Base-by-base conservation (phyloP, 78 protist genomes). In the Cyanophora paradoxa region DNA sequence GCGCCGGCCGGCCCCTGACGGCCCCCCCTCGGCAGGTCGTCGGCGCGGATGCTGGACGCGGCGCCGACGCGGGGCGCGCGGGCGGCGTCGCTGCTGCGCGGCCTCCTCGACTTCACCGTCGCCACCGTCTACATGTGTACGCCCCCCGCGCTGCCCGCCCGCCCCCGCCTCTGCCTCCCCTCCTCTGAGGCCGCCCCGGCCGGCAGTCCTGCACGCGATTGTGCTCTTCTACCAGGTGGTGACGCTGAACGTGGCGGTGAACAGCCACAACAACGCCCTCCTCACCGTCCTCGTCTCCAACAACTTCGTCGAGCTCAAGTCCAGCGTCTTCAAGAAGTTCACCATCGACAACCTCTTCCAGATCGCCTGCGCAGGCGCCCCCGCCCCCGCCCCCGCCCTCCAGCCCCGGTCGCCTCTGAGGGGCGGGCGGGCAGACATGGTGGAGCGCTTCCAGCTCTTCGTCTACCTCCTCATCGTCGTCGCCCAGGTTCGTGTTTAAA, bases 201-300 rank as follows among this genome's bases (percentile, higher is more conserved):
- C n/a, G n/a, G n/a, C n/a, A 14, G 14, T 16, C 4, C 19, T 36
- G 8, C 72, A 65, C 72, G 10, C 72, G 20, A 0, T 41, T 5
- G 72, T 65, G 28, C 22, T 41, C 50, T 68, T 72, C 52, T 77
- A n/a, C 56, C 82, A 83, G 26, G 78, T 85, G 13, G 78, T 90
- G 26, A 80, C 92, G 50, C 76, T 93, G 24, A 85, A 88, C 66
- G 93, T 93, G 2, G 93, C 94, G 26, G 73, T 93, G 76, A 88
- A 90, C 74, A 84, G 93, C 42, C 67, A 83, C 74, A 69, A 66
- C 79, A 73, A 78, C 42, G 63, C 93, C 30, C 63, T 90, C 41
- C 33, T 90, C 37, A 87, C 97, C n/a, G 72, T 92, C 24, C 76
- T 92, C 66, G 52, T 89, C 59, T 83, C 93, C 19, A 92, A 82